phyloP scores from a whole-genome alignment of 768 basidiomycete genomes.

The Agrocybe chaxingu region DNA sequence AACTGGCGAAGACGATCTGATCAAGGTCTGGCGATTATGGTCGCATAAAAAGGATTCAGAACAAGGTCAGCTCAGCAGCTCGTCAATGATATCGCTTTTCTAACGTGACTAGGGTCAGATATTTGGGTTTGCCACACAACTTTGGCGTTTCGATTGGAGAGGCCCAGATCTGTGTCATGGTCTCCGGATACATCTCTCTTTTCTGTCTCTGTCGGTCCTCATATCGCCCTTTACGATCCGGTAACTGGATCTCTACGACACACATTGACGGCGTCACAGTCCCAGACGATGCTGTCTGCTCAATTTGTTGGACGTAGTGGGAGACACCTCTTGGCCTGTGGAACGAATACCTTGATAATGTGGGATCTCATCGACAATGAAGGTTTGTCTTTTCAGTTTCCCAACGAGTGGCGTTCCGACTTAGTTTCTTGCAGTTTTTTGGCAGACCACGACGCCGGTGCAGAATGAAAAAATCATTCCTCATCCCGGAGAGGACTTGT shows the following conservation, averaged over 20 bases:
- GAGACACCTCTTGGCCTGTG: slow-evolving; percentile 63
- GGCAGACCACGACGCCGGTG: slow-evolving; percentile 42
- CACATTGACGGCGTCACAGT: slow-evolving; percentile 58
- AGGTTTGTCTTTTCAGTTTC: slow-evolving; percentile 39
- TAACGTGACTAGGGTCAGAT: slow-evolving; percentile 30
- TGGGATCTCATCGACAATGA: slow-evolving; percentile 71
- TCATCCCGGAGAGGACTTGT: slow-evolving; percentile 54
- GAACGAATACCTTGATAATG: slow-evolving; percentile 47
- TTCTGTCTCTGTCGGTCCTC: slow-evolving; percentile 63
- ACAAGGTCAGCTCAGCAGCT: slow-evolving; percentile 24
- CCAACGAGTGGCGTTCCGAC: neutral
- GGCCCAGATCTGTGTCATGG: slow-evolving; percentile 69
- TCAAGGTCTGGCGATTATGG: slow-evolving; percentile 81
- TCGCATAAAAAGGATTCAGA: slow-evolving; percentile 27
- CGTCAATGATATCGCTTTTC: neutral
- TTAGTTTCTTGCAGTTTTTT: slow-evolving; percentile 45
- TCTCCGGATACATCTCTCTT: slow-evolving; percentile 86
- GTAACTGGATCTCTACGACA: slow-evolving; percentile 55
- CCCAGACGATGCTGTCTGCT: slow-evolving; percentile 36
- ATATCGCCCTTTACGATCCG: slow-evolving; percentile 75
- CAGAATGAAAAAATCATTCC: slow-evolving; percentile 45
- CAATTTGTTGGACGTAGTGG: slow-evolving; percentile 71
- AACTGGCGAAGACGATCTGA: slow-evolving; percentile 67
- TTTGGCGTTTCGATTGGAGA: slow-evolving; percentile 63
- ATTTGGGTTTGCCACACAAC: slow-evolving; percentile 83